Conservation (phyloP, 495 filamentous ascomycete species). For the Penicillium ochrochloron region DNA sequence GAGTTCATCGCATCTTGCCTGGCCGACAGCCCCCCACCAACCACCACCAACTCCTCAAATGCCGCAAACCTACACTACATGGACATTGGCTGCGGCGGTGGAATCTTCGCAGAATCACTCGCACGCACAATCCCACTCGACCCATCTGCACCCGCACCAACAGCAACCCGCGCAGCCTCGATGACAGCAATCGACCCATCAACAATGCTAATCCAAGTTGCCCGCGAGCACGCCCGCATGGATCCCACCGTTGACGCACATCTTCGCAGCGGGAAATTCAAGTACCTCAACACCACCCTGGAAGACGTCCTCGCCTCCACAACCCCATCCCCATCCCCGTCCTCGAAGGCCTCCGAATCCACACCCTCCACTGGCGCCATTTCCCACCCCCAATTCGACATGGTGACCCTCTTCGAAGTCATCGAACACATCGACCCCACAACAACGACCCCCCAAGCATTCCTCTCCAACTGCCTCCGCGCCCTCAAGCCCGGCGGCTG, state of each 20-base stretch:
- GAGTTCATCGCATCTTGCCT: conserved; percentile 83
- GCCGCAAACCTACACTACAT: conserved; percentile 67
- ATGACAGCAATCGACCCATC: conserved; percentile 89
- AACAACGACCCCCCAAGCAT: conserved; percentile 62
- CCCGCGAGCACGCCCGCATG: conserved; percentile 69
- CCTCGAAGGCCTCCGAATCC: not conserved
- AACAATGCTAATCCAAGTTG: conserved; percentile 75
- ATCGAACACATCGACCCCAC: conserved; percentile 77
- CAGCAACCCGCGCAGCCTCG: conserved; percentile 61
- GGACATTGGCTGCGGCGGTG: conserved; percentile 94
- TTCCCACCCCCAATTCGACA: conserved; percentile 56
- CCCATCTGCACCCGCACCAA: conserved; percentile 53
- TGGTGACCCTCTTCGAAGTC: conserved; percentile 91
- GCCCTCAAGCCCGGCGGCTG: conserved; percentile 89
- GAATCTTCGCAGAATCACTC: conserved; percentile 93
- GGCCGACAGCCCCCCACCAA: conserved; percentile 40
- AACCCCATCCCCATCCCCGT: conserved; percentile 1
- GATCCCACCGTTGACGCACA: conserved; percentile 63
- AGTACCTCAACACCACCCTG: conserved; percentile 72
- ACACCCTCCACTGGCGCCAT: conserved; percentile 1
- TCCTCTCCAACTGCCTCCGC: conserved; percentile 68
- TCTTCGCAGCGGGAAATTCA: conserved; percentile 57
- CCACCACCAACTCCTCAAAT: conserved; percentile 11
- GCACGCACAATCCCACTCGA: conserved; percentile 62
- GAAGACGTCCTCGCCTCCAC: conserved; percentile 60